Percentiles rank a stretch among this genome's conserved stretches.
These are phyloP conservation scores for Blastobotrys apis DNA, from an alignment of 1,139 yeast genomes.

Conservation along the genomic window DNA sequence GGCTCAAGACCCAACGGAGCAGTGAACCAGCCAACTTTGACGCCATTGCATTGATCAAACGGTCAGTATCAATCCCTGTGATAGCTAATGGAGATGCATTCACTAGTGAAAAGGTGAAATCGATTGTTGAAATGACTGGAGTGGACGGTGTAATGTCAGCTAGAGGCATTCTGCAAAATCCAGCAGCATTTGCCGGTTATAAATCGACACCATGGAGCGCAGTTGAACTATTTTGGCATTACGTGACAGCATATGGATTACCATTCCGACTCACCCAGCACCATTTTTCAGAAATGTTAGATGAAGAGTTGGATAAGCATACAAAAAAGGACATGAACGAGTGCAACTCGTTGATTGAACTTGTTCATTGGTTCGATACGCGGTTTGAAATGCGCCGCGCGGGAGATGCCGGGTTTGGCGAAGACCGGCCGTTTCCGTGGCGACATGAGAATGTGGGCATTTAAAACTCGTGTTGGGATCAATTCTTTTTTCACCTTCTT, in stretches of 20 bases:
- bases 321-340: constrained; percentile 63
- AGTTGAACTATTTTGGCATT: constrained; percentile 76
- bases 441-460: constrained; percentile 24
- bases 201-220: constrained; percentile 84
- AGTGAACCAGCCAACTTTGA: constrained; percentile 78
- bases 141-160: constrained; percentile 97
- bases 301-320: constrained; percentile 51
- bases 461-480: background rate
- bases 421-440: constrained; percentile 53
- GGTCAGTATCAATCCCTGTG: constrained; percentile 60
- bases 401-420: constrained; percentile 66
- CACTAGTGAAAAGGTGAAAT: constrained; percentile 54
- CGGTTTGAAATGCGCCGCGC: constrained; percentile 61
- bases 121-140: constrained; percentile 61
- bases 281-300: constrained; percentile 82
- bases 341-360: constrained; percentile 51
- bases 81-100: constrained; percentile 96
- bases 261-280: constrained; percentile 84
- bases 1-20: constrained; percentile 80
- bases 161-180: constrained; percentile 79
- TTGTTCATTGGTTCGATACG: constrained; percentile 78
- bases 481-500: background rate
- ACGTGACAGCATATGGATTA: constrained; percentile 71
- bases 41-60: constrained; percentile 67
- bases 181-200: constrained; percentile 78